Conservation (phyloP, 257 asterid genomes). For the Solanum etuberosum region DNA sequence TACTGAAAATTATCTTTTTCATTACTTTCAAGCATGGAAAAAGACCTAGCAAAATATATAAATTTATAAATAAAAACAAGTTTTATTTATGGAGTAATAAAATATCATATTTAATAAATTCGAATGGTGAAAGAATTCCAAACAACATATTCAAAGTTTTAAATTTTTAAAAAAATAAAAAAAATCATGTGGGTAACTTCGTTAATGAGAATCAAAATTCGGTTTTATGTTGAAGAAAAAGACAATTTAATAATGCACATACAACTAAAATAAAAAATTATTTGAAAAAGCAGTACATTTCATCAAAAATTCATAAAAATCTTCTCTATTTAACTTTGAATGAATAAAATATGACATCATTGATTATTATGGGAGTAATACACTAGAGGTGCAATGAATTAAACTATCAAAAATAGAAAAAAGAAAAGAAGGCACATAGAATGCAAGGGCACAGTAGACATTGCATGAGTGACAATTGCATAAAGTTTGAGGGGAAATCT, state of each 20-base stretch:
- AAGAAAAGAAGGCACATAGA: neutral
- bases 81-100: neutral
- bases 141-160: neutral
- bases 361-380: neutral
- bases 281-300: neutral
- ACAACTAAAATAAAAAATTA: neutral
- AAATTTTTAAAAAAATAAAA: neutral
- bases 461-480: neutral
- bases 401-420: neutral
- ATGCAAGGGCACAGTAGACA: neutral
- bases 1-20: neutral
- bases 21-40: neutral
- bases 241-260: neutral
- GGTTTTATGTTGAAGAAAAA: neutral
- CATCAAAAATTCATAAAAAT: neutral
- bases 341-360: neutral
- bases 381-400: neutral
- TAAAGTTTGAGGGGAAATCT: neutral
- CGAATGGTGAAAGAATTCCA: neutral
- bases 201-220: neutral
- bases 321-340: neutral
- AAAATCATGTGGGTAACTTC: neutral
- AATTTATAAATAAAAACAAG: neutral
- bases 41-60: neutral
- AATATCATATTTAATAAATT: neutral